Evolutionary conservation across 306 rosid genomes (phyloP).

Genomic region (Medicago arabica): DNA sequence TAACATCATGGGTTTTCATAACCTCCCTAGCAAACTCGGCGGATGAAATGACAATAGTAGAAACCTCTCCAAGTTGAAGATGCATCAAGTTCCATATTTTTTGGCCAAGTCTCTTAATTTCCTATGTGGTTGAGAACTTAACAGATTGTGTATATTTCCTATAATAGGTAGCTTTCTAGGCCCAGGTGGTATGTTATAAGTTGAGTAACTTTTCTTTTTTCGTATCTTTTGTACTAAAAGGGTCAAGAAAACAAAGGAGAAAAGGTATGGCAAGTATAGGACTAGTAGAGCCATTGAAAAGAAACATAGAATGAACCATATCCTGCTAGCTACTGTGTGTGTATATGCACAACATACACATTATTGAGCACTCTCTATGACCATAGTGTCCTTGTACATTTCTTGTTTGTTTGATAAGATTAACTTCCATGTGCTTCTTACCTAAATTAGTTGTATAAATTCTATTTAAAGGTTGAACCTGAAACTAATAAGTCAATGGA

Average conservation of each 20-base stretch:
- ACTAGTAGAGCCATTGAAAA: constrained; percentile 16
- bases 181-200: not conserved
- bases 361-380: not conserved
- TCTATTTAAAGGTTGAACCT: not conserved
- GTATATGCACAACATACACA: too few species aligned
- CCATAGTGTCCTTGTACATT: not conserved
- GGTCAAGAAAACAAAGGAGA: not conserved
- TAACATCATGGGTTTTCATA: not conserved
- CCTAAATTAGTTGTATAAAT: too few species aligned
- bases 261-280: not conserved
- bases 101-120: not conserved
- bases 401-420: not conserved
- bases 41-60: not conserved
- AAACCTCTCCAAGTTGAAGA: not conserved
- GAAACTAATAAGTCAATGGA: too few species aligned
- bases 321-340: too few species aligned
- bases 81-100: not conserved
- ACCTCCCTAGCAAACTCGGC: not conserved
- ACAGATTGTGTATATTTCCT: not conserved
- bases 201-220: not conserved
- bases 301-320: not conserved
- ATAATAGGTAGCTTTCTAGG: not conserved
- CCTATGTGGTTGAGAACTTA: not conserved
- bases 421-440: not conserved
- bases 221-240: not conserved